These are phyloP conservation scores for Trichoderma gamsii DNA, from an alignment of 495 filamentous ascomycete genomes.

Conservation along the genomic window DNA sequence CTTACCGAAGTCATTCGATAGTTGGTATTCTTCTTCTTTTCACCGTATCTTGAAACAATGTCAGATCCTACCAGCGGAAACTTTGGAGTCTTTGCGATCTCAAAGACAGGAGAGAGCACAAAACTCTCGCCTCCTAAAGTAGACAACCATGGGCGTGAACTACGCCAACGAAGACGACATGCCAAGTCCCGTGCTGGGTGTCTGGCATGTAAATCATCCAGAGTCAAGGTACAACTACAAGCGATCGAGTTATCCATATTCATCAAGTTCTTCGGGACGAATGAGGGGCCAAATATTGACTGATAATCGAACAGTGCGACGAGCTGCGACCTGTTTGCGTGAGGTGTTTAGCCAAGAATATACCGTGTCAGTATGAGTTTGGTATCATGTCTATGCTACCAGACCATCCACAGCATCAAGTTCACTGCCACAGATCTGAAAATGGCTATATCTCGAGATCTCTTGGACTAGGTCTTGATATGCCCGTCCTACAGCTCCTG, in stretches of 20 bases:
- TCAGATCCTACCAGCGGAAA: not conserved
- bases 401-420: not conserved
- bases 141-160: conserved; percentile 10
- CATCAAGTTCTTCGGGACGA: not conserved
- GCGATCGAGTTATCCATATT: not conserved
- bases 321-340: not conserved
- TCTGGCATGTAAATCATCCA: conserved; percentile 13
- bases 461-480: not conserved
- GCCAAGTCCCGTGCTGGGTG: conserved; percentile 15
- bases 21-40: not conserved
- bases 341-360: not conserved
- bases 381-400: not conserved
- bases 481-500: conserved; percentile 14
- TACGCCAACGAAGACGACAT: conserved; percentile 11
- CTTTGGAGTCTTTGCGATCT: not conserved
- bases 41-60: not conserved
- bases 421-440: not conserved
- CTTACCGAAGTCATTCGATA: not conserved
- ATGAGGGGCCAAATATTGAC: not conserved
- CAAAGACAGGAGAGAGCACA: not conserved
- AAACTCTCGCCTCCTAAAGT: not conserved
- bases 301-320: not conserved
- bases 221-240: conserved; percentile 10
- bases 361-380: not conserved
- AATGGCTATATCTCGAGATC: not conserved